Evolutionary conservation across 768 basidiomycete genomes (phyloP).

Genomic region (Pisolithus sp.): DNA sequence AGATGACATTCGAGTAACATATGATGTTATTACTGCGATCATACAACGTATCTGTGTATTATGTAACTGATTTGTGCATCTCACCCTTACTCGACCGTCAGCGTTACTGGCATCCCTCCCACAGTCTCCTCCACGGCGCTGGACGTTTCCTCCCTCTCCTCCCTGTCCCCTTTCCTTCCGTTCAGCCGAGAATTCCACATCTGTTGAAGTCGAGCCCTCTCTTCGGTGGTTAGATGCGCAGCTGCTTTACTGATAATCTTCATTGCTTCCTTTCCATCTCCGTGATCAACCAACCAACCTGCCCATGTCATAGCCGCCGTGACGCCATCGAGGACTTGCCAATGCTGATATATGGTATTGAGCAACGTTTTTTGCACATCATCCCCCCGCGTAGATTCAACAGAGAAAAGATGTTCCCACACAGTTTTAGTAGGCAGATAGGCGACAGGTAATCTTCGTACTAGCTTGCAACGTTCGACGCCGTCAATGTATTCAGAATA

Average conservation of each 20-base stretch:
- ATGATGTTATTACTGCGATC: too few relatives aligned
- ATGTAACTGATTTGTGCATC: too few relatives aligned
- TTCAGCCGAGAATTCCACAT: constrained; percentile 28
- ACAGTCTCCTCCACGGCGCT: background rate
- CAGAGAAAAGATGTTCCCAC: constrained; percentile 39
- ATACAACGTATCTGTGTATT: background rate
- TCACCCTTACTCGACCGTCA: background rate
- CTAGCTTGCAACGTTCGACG: constrained; percentile 17
- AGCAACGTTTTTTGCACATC: constrained; percentile 15
- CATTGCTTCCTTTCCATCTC: constrained; percentile 36
- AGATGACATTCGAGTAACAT: constrained; percentile 2
- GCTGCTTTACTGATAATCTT: constrained; percentile 30
- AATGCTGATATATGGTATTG: constrained; percentile 33
- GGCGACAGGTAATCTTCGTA: constrained; percentile 36
- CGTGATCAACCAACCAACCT: constrained; percentile 38
- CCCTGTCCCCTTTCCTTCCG: background rate
- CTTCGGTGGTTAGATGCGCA: constrained; percentile 20
- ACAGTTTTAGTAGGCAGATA: constrained; percentile 40
- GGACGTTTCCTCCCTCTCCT: background rate
- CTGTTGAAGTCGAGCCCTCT: constrained; percentile 29
- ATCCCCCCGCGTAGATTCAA: constrained; percentile 17
- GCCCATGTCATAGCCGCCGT: constrained; percentile 41
- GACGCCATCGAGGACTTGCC: constrained; percentile 34
- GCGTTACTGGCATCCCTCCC: background rate
- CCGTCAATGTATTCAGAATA: constrained; percentile 14